These are phyloP conservation scores for Lavandula angustifolia DNA, from an alignment of 257 asterid genomes.

Conservation along the genomic window DNA sequence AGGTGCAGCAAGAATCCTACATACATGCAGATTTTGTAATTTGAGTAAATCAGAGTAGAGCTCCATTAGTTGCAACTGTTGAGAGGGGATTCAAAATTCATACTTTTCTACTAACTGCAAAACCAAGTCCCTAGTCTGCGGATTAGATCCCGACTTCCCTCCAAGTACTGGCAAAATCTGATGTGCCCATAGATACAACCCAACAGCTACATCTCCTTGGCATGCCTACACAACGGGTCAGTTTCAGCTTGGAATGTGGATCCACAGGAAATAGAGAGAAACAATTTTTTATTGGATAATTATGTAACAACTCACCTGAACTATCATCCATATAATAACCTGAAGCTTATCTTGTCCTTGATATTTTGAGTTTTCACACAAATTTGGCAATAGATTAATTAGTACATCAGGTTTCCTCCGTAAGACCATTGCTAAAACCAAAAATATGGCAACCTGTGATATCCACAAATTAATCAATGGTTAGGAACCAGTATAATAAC, in stretches of 20 bases:
- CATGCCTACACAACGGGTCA: constrained; percentile 51
- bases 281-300: not conserved
- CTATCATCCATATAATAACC: constrained; percentile 66
- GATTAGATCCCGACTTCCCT: constrained; percentile 74
- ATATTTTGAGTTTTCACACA: constrained; percentile 66
- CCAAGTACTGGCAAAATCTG: constrained; percentile 68
- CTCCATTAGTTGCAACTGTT: not conserved
- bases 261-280: constrained; percentile 19
- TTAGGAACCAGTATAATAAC: not conserved
- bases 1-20: constrained; percentile 68
- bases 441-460: constrained; percentile 81
- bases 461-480: constrained; percentile 11
- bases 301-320: constrained; percentile 54
- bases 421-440: constrained; percentile 71
- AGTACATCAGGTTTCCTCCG: constrained; percentile 79
- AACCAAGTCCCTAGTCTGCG: constrained; percentile 69
- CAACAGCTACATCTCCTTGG: constrained; percentile 78
- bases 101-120: constrained; percentile 91
- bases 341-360: constrained; percentile 88
- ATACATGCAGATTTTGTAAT: constrained; percentile 16
- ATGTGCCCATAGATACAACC: constrained; percentile 80
- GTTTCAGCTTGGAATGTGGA: constrained; percentile 31
- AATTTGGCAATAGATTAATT: constrained; percentile 51
- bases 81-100: constrained; percentile 15
- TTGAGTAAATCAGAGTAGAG: constrained; percentile 7